Evolutionary conservation across 23 red algal species (phyloP).

Genomic region (Gracilaria gracilis): DNA sequence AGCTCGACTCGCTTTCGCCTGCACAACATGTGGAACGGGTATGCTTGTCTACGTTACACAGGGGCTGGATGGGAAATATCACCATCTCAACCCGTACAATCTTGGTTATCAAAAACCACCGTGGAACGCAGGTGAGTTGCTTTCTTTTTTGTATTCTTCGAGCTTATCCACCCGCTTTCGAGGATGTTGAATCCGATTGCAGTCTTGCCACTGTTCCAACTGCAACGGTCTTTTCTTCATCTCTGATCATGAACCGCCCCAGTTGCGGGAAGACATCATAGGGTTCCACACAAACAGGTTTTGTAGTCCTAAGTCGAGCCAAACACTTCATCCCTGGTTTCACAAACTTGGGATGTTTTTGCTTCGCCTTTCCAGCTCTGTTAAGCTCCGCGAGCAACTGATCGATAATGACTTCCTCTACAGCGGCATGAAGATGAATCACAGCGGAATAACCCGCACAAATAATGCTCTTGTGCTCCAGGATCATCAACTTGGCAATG

Average conservation of each 20-base stretch:
- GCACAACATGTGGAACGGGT: background rate
- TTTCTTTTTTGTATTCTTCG: background rate
- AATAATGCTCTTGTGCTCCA: slow-evolving; percentile 98
- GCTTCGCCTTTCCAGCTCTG: slow-evolving; percentile 84
- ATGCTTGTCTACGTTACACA: background rate
- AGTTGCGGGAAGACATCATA: slow-evolving; percentile 95
- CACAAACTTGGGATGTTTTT: slow-evolving; percentile 91
- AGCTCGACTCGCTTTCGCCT: background rate
- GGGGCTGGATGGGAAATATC: background rate
- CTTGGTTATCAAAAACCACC: background rate
- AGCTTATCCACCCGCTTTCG: background rate
- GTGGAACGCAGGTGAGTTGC: background rate
- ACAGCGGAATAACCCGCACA: slow-evolving; percentile 94
- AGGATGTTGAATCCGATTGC: slow-evolving; percentile 1
- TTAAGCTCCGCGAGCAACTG: slow-evolving; percentile 88
- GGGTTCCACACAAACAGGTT: slow-evolving; percentile 87
- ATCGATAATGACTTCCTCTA: slow-evolving; percentile 83
- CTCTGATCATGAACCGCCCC: slow-evolving; percentile 95
- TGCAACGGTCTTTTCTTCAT: slow-evolving; percentile 94
- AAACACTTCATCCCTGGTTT: slow-evolving; percentile 92
- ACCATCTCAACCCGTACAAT: slow-evolving; percentile 1
- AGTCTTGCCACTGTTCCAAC: slow-evolving; percentile 89
- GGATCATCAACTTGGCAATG: slow-evolving; percentile 90
- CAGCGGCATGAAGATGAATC: slow-evolving; percentile 89
- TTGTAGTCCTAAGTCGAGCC: slow-evolving; percentile 66